Evolutionary conservation across 192 early-diverging fungal genomes (phyloP), one percentile per base, ranked within the genome.

Genomic region (Spinellus fusiger): DNA sequence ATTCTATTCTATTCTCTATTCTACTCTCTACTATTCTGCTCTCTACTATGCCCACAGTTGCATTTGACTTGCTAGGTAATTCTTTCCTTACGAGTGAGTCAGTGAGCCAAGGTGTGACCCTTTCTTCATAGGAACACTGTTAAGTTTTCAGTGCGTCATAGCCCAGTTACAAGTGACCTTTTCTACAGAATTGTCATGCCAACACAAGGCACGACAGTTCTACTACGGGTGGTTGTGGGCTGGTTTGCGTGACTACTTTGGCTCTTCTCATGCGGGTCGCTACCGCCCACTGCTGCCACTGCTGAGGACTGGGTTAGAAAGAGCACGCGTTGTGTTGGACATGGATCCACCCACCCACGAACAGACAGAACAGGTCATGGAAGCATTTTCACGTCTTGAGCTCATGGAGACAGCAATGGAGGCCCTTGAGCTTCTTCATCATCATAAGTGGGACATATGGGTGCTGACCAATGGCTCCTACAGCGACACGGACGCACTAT

Each of bases 371-470:
- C 20, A 16, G 16, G 33, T 69, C 5, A 69, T 69, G 61, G 53
- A 4, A 12, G 26, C 67, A 20, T 69, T 69, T 38, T 31, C 33
- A 29, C 29, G 31, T n/a, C 33, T 69, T 16, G 26, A 31, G 18
- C 60, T 50, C 7, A 47, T 51, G 37, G 32, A 52, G 12, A 48
- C 35, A 13, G 55, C 61, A 8, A 3, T 51, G 5, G 67, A 69
- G 7, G 53, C 60, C 5, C 16, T 69, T 15, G 28, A 56, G 25
- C 1, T 35, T 6, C 47, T 58, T 5, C 26, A 44, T 10, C 40
- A 51, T 4, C 15, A 49, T 26, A 60, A 60, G 1, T 71, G 70
- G 70, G 40, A 71, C 34, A 54, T 65, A n/a, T 71, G 70, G 70
- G 59, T 60, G 5, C 31, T 71, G 4, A 66, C 70, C 1, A 61